Conservation (phyloP, 441 rosid species). For the Pelargonium cotyledonis region DNA sequence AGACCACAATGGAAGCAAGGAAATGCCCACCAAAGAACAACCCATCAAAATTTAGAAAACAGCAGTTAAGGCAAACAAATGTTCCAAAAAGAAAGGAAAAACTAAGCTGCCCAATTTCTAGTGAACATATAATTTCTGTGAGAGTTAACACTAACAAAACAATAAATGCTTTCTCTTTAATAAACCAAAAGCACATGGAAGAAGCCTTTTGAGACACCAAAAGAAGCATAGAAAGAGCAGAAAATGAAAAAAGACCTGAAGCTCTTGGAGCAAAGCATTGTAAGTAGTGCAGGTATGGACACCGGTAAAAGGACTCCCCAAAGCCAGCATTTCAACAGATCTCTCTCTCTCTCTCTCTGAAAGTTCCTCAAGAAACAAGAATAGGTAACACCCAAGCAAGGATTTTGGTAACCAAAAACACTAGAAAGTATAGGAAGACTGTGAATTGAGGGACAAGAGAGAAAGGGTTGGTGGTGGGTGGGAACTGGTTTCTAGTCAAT, state of each 20-base stretch:
- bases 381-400: neutral
- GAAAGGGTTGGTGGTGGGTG: neutral
- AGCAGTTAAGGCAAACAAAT: neutral
- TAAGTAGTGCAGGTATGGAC: slow-evolving; percentile 54
- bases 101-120: neutral
- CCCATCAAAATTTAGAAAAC: neutral
- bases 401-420: neutral
- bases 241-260: slow-evolving; percentile 41
- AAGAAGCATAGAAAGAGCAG: neutral
- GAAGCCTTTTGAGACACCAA: slow-evolving; percentile 22
- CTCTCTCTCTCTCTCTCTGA: neutral
- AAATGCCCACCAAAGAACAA: no score
- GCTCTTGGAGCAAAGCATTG: slow-evolving; percentile 76
- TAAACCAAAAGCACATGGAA: slow-evolving; percentile 9
- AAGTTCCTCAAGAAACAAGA: neutral
- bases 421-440: neutral
- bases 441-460: neutral
- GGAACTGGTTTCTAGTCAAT: neutral
- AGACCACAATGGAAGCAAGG: neutral
- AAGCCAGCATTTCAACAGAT: slow-evolving; percentile 53
- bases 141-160: slow-evolving; percentile 8
- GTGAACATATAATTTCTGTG: slow-evolving; percentile 22
- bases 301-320: slow-evolving; percentile 49
- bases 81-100: neutral
- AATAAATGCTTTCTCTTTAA: slow-evolving; percentile 32